Evolutionary conservation across 1,284 basidiomycete species (phyloP).

Genomic region (Boletellus sp.): DNA sequence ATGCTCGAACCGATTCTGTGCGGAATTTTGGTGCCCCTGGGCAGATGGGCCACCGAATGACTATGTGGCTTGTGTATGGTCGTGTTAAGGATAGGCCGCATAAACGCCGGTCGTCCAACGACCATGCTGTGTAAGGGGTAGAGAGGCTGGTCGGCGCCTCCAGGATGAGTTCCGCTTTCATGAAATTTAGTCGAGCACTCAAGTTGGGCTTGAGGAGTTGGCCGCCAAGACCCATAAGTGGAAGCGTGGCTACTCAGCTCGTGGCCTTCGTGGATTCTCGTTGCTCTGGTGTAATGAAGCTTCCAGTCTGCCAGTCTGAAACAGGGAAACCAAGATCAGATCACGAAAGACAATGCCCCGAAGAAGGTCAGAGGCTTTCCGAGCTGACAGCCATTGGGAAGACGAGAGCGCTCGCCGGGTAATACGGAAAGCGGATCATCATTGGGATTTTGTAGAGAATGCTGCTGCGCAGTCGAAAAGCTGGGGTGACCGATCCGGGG

Average conservation of each 20-base stretch:
- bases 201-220: neutral
- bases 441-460: no score
- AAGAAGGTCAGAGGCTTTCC: neutral
- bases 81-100: slow-evolving; percentile 13
- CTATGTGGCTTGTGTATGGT: neutral
- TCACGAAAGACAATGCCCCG: neutral
- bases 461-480: no score
- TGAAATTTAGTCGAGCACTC: neutral
- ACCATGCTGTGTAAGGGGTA: neutral
- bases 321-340: slow-evolving; percentile 3
- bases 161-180: neutral
- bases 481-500: slow-evolving; percentile 5
- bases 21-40: neutral
- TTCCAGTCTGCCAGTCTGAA: neutral
- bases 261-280: slow-evolving; percentile 3
- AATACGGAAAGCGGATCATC: slow-evolving; percentile 1
- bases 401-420: neutral
- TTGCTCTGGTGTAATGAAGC: neutral
- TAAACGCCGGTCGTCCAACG: slow-evolving; percentile 18
- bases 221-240: slow-evolving; percentile 10
- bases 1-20: neutral
- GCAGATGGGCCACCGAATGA: neutral
- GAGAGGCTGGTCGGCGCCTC: neutral
- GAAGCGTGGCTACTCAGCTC: neutral
- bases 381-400: neutral